Conservation (phyloP, 176 grass and related monocot genomes). For the Aegilops umbellulata region DNA sequence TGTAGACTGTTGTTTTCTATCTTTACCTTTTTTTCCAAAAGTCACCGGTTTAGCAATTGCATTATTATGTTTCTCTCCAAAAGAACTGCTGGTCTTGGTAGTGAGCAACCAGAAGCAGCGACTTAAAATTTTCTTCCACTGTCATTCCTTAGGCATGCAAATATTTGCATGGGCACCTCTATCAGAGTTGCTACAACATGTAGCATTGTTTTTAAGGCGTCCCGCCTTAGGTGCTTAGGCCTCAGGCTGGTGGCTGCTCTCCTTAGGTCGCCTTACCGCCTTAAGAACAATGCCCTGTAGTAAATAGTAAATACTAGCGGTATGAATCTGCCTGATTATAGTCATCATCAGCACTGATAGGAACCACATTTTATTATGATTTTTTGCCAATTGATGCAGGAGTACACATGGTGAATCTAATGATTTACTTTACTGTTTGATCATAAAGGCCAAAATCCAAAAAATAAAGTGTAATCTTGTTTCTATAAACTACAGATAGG, state of each 20-base stretch:
- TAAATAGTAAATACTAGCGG: background rate
- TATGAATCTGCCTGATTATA: background rate
- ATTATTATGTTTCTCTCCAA: background rate
- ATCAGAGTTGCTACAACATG: background rate
- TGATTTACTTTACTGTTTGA: background rate
- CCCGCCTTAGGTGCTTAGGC: too few species aligned
- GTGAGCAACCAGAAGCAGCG: background rate
- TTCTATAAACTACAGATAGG: conserved; percentile 58
- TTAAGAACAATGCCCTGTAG: background rate
- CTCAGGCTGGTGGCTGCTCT: too few species aligned
- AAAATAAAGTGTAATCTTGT: background rate
- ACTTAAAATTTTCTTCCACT: background rate
- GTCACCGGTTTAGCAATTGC: background rate
- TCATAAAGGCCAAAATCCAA: background rate
- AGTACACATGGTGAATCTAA: background rate
- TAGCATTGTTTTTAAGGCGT: too few species aligned
- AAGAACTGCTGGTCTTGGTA: background rate
- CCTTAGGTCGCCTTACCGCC: too few species aligned
- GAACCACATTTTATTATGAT: background rate
- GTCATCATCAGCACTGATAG: background rate
- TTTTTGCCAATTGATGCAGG: background rate
- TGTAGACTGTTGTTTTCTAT: background rate
- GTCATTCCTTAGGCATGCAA: background rate
- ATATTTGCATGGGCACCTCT: background rate
- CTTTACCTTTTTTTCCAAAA: background rate